Conservation (phyloP, 139 green algal genomes). For the Spirogloea muscicola region DNA sequence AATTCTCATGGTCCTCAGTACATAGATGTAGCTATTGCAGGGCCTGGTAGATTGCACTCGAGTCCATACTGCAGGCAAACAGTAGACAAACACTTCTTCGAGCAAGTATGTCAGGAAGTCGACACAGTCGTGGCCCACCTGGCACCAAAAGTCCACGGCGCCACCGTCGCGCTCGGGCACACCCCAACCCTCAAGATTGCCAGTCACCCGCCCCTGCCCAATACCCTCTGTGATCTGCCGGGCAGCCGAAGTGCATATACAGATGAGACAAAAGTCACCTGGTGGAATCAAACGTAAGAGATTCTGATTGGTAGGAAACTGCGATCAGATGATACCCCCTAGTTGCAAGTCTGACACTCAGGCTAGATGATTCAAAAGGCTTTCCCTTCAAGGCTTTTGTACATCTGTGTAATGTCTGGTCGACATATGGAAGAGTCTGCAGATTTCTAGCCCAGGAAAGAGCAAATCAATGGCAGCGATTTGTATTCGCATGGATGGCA, state of each 20-base stretch:
- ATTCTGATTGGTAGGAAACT: too few species aligned
- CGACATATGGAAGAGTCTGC: constrained; percentile 1
- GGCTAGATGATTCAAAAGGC: neutral
- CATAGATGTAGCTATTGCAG: too few species aligned
- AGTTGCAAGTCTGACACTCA: too few species aligned
- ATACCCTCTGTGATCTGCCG: constrained; percentile 47
- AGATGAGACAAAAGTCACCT: too few species aligned
- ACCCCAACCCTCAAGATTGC: constrained; percentile 40
- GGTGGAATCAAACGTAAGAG: too few species aligned
- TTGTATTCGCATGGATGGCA: too few species aligned
- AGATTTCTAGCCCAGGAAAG: neutral
- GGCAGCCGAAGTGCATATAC: neutral
- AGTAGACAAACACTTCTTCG: too few species aligned
- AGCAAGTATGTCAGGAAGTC: too few species aligned
- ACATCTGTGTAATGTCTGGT: neutral
- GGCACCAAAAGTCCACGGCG: constrained; percentile 44
- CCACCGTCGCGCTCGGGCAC: constrained; percentile 31
- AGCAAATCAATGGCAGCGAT: neutral
- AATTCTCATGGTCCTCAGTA: too few species aligned
- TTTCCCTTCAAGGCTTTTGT: neutral
- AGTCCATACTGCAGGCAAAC: too few species aligned
- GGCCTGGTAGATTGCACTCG: too few species aligned
- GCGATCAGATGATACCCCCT: too few species aligned
- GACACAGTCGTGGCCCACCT: constrained; percentile 15
- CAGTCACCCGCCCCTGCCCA: constrained; percentile 42